A percentile compares a stretch with the other conserved stretches of the same genome.
Evolutionary conservation across 2,329 filamentous ascomycete species (phyloP).

Genomic region (Escovopsis sp.): DNA sequence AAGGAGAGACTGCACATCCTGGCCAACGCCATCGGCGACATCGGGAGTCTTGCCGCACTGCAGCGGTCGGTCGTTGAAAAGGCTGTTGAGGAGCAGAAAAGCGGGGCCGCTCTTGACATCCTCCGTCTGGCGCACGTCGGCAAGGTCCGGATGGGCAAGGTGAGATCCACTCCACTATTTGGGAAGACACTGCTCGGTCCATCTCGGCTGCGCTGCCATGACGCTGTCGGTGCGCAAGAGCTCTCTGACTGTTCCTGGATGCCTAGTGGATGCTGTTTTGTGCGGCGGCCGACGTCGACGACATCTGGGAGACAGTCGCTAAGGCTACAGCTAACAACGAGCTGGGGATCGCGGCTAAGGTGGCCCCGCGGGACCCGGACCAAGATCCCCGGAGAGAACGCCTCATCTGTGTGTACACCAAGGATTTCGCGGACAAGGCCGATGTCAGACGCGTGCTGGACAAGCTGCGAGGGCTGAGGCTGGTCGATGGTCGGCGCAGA

Average conservation of each 20-base stretch:
- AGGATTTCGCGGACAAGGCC: constrained; percentile 51
- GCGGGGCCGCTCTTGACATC: constrained; percentile 37
- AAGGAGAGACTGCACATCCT: constrained; percentile 32
- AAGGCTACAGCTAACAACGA: constrained; percentile 51
- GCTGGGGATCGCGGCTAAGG: constrained; percentile 60
- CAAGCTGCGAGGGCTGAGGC: constrained; percentile 43
- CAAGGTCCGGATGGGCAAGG: constrained; percentile 51
- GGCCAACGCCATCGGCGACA: constrained; percentile 31
- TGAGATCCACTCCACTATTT: constrained; percentile 9
- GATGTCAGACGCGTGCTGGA: constrained; percentile 56
- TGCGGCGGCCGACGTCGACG: constrained; percentile 35
- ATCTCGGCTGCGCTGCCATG: too few relatives aligned
- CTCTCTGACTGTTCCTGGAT: too few relatives aligned
- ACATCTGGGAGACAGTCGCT: constrained; percentile 51
- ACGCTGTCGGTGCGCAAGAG: too few relatives aligned
- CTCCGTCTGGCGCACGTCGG: constrained; percentile 42
- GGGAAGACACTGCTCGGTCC: neutral
- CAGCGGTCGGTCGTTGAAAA: constrained; percentile 22
- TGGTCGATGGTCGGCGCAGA: constrained; percentile 32
- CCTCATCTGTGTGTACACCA: constrained; percentile 65
- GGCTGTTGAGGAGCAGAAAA: constrained; percentile 34
- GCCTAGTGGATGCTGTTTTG: constrained; percentile 62
- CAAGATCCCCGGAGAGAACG: constrained; percentile 27
- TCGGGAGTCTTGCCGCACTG: constrained; percentile 21
- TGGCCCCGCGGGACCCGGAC: constrained; percentile 37